Evolutionary conservation across 371 early-diverging fungal genomes (phyloP), one percentile per base, ranked within the genome.

Genomic region (Scutellospora calospora): DNA sequence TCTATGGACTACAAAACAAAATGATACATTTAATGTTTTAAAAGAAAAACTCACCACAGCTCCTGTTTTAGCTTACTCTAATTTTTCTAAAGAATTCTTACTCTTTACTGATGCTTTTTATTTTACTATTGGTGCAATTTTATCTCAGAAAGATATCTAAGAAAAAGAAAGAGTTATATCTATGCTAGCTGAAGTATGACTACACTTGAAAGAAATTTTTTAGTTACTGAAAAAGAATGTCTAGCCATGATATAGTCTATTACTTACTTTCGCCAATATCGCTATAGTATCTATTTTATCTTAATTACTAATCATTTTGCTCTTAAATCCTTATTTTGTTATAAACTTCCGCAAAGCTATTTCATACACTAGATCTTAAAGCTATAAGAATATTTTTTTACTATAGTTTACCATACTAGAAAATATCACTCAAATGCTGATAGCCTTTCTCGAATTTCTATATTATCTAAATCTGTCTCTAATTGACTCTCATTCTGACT

Each of bases 81-180:
- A 88, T 66, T 82, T 81, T 14, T 25, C 63, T 12, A 59, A 77
- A 68, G 83, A 79, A 0, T 86, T 84, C 20, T 49, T 73, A 0
- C 3, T 87, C 1, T 77, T 84, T 29, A 81, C 85, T 3, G 86
- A 88, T 62, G 83, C 86, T 5, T 84, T 83, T 63, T 27, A 85
- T 79, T 8, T 20, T 87, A 2, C 86, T 83, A 20, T n/a, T n/a
- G n/a, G n/a, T n/a, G 81, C 76, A 0, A 79, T 87, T n/a, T 80
- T 88, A 0, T 78, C 72, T 1, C 87, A 88, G 69, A 45, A 38
- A 16, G 81, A 80, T 33, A 71, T 49, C 0, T 1, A 77, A n/a
- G 57, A 38, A 49, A 25, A 51, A 51, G 68, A 83, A 45, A 29
- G 72, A 25, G 57, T 77, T 5, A 66, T 83, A 31, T 57, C 2